Evolutionary conservation across 352 stramenopile genomes (phyloP).

Genomic region (Vaucheria bursata): DNA sequence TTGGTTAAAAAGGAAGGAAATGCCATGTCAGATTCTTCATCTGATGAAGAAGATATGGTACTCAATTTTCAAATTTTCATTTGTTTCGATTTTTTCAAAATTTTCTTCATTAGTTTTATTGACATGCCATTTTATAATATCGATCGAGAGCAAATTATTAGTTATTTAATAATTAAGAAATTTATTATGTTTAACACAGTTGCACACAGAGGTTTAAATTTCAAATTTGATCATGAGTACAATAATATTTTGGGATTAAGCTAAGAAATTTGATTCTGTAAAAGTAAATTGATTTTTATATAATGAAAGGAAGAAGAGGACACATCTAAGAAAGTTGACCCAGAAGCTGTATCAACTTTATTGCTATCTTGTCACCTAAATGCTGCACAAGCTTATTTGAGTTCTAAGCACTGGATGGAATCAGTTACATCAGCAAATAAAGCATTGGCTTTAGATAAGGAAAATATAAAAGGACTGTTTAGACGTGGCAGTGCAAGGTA

Average conservation of each 20-base stretch:
- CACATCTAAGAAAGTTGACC: background rate
- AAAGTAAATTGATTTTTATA: too few species aligned
- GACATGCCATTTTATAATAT: too few species aligned
- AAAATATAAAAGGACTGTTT: conserved; percentile 75
- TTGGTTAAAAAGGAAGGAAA: conserved; percentile 6
- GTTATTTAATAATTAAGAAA: too few species aligned
- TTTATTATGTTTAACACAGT: too few species aligned
- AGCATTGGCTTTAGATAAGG: conserved; percentile 53
- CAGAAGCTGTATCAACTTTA: background rate
- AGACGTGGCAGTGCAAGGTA: conserved; percentile 57
- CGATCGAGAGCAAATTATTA: too few species aligned
- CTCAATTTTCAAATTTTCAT: too few species aligned
- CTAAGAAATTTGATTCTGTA: too few species aligned
- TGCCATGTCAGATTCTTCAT: background rate
- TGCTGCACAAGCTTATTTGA: conserved; percentile 48
- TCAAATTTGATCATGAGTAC: too few species aligned
- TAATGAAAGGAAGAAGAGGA: conserved; percentile 2
- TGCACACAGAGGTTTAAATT: too few species aligned
- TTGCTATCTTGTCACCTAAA: conserved; percentile 50
- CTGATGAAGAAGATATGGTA: conserved; percentile 10
- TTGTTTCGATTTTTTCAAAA: too few species aligned
- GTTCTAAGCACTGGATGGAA: conserved; percentile 47
- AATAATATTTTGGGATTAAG: too few species aligned
- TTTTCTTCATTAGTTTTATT: too few species aligned
- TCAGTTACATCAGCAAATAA: conserved; percentile 44